Evolutionary conservation across 257 asterid species (phyloP).

Genomic region (Eucommia ulmoides): DNA sequence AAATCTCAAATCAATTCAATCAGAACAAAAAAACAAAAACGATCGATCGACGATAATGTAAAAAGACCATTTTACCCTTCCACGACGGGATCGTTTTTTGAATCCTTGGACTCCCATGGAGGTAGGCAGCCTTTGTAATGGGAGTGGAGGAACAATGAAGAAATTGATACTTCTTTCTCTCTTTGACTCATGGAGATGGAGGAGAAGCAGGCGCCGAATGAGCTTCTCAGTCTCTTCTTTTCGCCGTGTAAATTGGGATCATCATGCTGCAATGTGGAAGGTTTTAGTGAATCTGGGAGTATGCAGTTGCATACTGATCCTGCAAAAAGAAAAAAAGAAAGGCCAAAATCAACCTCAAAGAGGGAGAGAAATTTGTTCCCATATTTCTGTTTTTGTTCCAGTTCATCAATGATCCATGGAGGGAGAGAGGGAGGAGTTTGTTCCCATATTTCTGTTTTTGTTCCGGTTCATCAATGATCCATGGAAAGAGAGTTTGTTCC

Average conservation of each 20-base stretch:
- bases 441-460: too few relatives aligned
- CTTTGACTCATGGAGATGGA: conserved; percentile 39
- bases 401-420: too few relatives aligned
- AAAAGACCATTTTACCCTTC: conserved; percentile 20
- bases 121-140: conserved; percentile 57
- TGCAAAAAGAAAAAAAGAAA: conserved; percentile 7
- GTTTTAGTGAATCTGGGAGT: conserved; percentile 51
- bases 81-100: conserved; percentile 30
- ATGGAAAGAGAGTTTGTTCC: too few relatives aligned
- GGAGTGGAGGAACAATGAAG: conserved; percentile 58
- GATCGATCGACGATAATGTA: too few relatives aligned
- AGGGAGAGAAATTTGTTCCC: too few relatives aligned
- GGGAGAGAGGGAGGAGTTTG: too few relatives aligned
- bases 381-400: too few relatives aligned
- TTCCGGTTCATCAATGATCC: too few relatives aligned
- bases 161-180: conserved; percentile 50
- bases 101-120: conserved; percentile 41
- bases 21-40: too few relatives aligned
- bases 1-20: too few relatives aligned
- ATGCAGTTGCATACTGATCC: conserved; percentile 73
- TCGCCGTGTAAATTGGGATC: conserved; percentile 27
- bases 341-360: neutral
- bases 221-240: conserved; percentile 40
- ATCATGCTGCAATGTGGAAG: conserved; percentile 13
- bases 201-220: conserved; percentile 44